Evolutionary conservation across 2,329 filamentous ascomycete species (phyloP).

Genomic region (Lachnellula hyalina): DNA sequence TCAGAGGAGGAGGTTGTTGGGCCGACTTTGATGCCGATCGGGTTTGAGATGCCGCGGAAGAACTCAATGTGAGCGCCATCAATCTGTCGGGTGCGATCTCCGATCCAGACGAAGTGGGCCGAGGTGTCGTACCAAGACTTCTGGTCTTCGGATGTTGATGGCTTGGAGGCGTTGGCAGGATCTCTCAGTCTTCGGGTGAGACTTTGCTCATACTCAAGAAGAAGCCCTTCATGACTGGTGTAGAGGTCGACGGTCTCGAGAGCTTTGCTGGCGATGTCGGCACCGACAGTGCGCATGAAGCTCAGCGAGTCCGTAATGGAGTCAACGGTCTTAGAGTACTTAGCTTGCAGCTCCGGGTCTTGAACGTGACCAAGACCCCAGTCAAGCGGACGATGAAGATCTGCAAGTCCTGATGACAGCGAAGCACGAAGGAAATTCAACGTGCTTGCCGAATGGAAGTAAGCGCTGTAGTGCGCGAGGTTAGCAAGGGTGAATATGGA

Average conservation of each 20-base stretch:
- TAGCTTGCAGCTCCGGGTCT: slow-evolving; percentile 74
- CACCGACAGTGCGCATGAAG: slow-evolving; percentile 92
- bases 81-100: slow-evolving; percentile 89
- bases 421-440: slow-evolving; percentile 88
- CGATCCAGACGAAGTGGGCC: slow-evolving; percentile 97
- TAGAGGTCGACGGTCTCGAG: slow-evolving; percentile 91
- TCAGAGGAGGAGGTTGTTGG: slow-evolving; percentile 75
- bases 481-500: not conserved
- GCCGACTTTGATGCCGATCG: slow-evolving; percentile 93
- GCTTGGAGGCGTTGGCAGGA: slow-evolving; percentile 39
- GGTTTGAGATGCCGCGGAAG: slow-evolving; percentile 93
- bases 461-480: slow-evolving; percentile 53
- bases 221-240: slow-evolving; percentile 90
- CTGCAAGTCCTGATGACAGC: slow-evolving; percentile 81
- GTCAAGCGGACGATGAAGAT: slow-evolving; percentile 87
- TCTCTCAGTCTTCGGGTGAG: slow-evolving; percentile 72
- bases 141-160: slow-evolving; percentile 22
- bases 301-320: slow-evolving; percentile 87
- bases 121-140: slow-evolving; percentile 85
- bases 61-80: slow-evolving; percentile 95
- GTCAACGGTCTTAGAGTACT: slow-evolving; percentile 78
- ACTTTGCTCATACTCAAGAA: slow-evolving; percentile 89
- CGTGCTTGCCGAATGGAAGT: slow-evolving; percentile 92
- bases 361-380: slow-evolving; percentile 92
- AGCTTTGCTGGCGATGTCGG: slow-evolving; percentile 69